phyloP scores from a whole-genome alignment of 1,139 yeast species.

The Eremothecium sinecaudum region DNA sequence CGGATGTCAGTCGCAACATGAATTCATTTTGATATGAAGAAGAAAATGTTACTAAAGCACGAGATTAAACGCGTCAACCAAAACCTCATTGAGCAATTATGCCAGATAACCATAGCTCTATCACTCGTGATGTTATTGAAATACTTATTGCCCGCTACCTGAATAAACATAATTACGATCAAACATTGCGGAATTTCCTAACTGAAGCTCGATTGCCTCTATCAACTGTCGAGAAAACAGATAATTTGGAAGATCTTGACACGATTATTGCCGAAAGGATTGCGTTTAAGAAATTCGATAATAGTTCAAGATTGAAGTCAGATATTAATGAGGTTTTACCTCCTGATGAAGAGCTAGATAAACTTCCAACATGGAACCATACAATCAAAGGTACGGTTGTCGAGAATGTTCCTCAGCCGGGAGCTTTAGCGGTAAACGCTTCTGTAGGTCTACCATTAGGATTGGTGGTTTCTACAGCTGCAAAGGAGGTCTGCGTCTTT shows the following conservation, averaged over 20 bases:
- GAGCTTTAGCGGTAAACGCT: slow-evolving; percentile 12
- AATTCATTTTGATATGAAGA: too few relatives aligned
- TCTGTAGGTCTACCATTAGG: slow-evolving; percentile 10
- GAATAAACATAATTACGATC: slow-evolving; percentile 36
- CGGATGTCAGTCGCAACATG: too few relatives aligned
- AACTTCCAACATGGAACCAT: slow-evolving; percentile 17
- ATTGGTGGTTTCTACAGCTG: slow-evolving; percentile 16
- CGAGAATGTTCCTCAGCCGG: not conserved
- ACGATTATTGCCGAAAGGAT: slow-evolving; percentile 45
- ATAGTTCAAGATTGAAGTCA: slow-evolving; percentile 6
- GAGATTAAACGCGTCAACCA: too few relatives aligned
- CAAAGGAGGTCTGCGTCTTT: slow-evolving; percentile 8
- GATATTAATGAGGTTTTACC: not conserved
- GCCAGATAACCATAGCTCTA: not conserved
- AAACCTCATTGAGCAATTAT: too few relatives aligned
- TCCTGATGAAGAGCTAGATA: not conserved
- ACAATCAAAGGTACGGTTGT: slow-evolving; percentile 7
- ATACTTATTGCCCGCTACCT: slow-evolving; percentile 49
- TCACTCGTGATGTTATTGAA: slow-evolving; percentile 21
- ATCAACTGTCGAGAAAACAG: slow-evolving; percentile 10
- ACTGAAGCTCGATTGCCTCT: slow-evolving; percentile 37
- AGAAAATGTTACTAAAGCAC: too few relatives aligned
- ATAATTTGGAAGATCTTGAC: slow-evolving; percentile 38
- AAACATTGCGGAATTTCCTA: slow-evolving; percentile 43
- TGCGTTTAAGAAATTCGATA: slow-evolving; percentile 29